Percentiles rank a stretch among this genome's conserved stretches.
These are phyloP conservation scores for Pyrenula aspistea DNA, from an alignment of 495 filamentous ascomycete species.

Conservation along the genomic window DNA sequence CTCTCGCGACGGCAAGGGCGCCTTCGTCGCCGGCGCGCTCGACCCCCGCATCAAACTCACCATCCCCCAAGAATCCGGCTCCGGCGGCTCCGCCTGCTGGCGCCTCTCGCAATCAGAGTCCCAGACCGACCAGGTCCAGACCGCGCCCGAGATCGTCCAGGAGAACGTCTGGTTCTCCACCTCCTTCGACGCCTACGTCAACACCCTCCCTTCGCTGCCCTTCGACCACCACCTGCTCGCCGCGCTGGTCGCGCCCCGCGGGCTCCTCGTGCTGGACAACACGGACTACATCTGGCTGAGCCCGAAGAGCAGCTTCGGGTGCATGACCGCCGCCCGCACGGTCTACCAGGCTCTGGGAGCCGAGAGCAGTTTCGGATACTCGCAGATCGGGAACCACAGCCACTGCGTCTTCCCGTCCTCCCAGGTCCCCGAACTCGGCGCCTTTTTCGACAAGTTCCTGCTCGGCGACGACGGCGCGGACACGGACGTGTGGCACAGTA, in stretches of 20 bases:
- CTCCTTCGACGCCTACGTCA: constrained; percentile 17
- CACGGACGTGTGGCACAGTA: constrained; percentile 21
- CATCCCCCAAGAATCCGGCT: constrained; percentile 37
- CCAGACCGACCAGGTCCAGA: constrained; percentile 27
- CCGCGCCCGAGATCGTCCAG: constrained; percentile 27
- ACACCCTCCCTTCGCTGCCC: constrained; percentile 13
- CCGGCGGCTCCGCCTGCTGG: constrained; percentile 36
- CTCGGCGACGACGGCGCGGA: constrained; percentile 14
- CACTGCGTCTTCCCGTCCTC: constrained; percentile 42
- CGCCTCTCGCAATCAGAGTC: constrained; percentile 23
- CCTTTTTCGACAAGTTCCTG: constrained; percentile 42
- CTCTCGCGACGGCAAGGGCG: constrained; percentile 38
- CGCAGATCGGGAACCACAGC: constrained; percentile 34
- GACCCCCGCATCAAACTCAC: constrained; percentile 30
- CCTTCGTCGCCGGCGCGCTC: constrained; percentile 33
- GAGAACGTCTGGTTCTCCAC: constrained; percentile 36
- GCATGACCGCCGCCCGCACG: constrained; percentile 38
- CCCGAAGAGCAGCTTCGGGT: constrained; percentile 31
- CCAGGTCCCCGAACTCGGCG: constrained; percentile 34
- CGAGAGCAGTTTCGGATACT: constrained; percentile 35
- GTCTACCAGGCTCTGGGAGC: constrained; percentile 38
- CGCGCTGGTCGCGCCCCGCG: constrained; percentile 25
- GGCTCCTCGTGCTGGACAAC: constrained; percentile 29
- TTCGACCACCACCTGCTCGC: constrained; percentile 30
- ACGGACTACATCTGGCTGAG: constrained; percentile 30